Evolutionary conservation across 345 rosid species (phyloP), one percentile per base, ranked within the genome.

Genomic region (Lepidium africanum): DNA sequence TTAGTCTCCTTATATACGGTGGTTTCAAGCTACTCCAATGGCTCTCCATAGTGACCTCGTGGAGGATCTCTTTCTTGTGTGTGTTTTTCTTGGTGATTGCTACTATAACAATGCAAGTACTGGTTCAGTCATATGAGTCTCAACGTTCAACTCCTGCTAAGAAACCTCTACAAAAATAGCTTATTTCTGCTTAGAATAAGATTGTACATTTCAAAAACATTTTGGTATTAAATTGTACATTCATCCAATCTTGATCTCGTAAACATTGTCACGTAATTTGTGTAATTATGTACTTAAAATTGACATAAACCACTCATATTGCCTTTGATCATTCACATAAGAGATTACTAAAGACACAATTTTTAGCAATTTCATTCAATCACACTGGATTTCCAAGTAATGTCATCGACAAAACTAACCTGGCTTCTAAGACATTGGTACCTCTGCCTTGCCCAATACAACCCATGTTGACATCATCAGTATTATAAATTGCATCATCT

Each of bases 101-200:
- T 19, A 73, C 81, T 16, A 39, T 80, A 50, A 70, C 76, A 5
- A 83, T 86, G 95, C 91, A 84, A 64, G 48, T 84, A 32, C 82
- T 88, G 51, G 84, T 86, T n/a, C 83, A 84, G 4, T 88, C 87
- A 1, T 86, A 91, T 1, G 81, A 88, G 67, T 78, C 91, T 0
- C 79, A 80, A 40, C 82, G 82, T 11, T 86, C 95, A 10, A 81
- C 83, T 19, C 89, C 83, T 2, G 55, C 76, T 9, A 69, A 65
- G 48, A 51, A 32, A 53, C 59, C 64, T 66, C 30, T 65, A 50
- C 79, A 76, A 25, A 76, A 76, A 19, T 76, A 74, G 15, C 78
- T 74, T 55, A 60, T 74, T 43, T 30, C 73, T 74, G 73, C 73
- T 1, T 67, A 67, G 39, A 52, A 48, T 10, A 30, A 30, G 33